These are phyloP conservation scores for Zizania latifolia DNA, from an alignment of 176 grass and related monocot genomes.

Conservation along the genomic window DNA sequence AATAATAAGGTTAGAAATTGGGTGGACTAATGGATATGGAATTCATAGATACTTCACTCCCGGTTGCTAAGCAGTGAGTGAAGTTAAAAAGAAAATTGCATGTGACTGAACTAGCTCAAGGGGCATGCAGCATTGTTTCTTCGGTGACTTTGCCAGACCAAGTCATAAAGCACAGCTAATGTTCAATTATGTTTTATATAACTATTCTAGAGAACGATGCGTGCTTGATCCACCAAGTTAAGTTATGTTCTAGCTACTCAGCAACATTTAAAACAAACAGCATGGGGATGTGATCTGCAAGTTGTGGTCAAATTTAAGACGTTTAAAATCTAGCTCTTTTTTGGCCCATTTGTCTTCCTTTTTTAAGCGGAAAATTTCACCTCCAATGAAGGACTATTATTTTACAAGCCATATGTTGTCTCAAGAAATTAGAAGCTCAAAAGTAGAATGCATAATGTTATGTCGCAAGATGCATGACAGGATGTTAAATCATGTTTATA, in stretches of 20 bases:
- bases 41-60: background rate
- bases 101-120: background rate
- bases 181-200: background rate
- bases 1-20: background rate
- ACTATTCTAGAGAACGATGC: background rate
- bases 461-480: background rate
- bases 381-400: background rate
- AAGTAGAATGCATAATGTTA: background rate
- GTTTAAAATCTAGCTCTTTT: background rate
- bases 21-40: background rate
- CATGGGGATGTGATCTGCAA: background rate
- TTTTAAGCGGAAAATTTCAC: background rate
- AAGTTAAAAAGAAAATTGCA: background rate
- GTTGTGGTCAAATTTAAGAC: background rate
- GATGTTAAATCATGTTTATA: slow-evolving; percentile 33
- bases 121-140: background rate
- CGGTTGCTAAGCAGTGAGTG: background rate
- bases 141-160: background rate
- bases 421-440: background rate
- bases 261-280: background rate
- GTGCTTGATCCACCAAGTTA: background rate
- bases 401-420: background rate
- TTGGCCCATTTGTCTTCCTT: background rate
- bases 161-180: background rate
- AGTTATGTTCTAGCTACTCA: background rate